Percentiles rank a stretch among this genome's conserved stretches.
These are phyloP conservation scores for Fusarium poae DNA, from an alignment of 2,329 filamentous ascomycete species.

Conservation along the genomic window DNA sequence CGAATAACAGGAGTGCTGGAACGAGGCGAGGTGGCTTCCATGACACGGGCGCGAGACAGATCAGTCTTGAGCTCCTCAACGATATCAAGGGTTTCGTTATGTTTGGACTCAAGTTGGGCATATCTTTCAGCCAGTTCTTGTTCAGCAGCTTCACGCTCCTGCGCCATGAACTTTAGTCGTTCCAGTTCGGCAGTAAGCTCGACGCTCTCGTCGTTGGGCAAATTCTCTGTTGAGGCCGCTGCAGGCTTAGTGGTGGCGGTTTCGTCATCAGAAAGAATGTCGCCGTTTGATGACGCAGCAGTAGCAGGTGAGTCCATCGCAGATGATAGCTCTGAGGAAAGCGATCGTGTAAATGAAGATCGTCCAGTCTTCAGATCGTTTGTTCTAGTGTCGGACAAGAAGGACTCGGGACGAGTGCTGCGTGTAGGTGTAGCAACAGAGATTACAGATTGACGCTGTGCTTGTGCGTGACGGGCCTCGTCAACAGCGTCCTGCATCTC, in stretches of 20 bases:
- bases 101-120: slow-evolving; percentile 83
- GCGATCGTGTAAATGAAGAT: slow-evolving; percentile 84
- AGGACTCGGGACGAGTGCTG: slow-evolving; percentile 77
- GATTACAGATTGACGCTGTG: slow-evolving; percentile 67
- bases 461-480: slow-evolving; percentile 76
- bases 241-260: slow-evolving; percentile 62
- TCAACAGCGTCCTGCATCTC: slow-evolving; percentile 89
- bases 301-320: slow-evolving; percentile 81
- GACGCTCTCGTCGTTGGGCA: slow-evolving; percentile 56
- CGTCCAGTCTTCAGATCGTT: slow-evolving; percentile 75
- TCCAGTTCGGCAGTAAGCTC: slow-evolving; percentile 75
- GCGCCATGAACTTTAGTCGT: slow-evolving; percentile 75
- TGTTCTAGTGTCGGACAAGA: slow-evolving; percentile 82
- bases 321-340: slow-evolving; percentile 94
- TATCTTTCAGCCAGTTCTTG: slow-evolving; percentile 81
- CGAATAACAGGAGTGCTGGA: slow-evolving; percentile 84
- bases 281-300: slow-evolving; percentile 72
- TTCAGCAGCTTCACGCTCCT: slow-evolving; percentile 82
- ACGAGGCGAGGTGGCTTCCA: slow-evolving; percentile 71
- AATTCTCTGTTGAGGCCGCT: slow-evolving; percentile 54
- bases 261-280: slow-evolving; percentile 57
- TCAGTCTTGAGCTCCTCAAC: slow-evolving; percentile 93
- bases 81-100: slow-evolving; percentile 84
- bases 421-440: slow-evolving; percentile 64
- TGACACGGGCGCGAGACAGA: slow-evolving; percentile 79